Base-by-base conservation (phyloP, 2,329 filamentous ascomycete species). In the Ophiostoma quercus region DNA sequence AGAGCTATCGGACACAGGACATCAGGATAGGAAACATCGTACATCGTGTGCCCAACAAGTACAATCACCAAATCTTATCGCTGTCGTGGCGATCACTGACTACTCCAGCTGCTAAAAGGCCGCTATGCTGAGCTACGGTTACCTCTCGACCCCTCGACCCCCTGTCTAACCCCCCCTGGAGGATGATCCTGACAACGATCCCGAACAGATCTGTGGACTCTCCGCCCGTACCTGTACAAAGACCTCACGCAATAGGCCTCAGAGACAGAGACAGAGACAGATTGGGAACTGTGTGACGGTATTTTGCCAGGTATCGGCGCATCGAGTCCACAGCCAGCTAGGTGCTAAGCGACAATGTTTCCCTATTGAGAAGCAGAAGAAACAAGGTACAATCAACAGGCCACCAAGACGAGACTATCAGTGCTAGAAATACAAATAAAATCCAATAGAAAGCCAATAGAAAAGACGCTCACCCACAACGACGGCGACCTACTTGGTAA, bases 321-420 rank as follows among this genome's bases (percentile, higher is more conserved):
- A 57, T 57, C 22, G 51, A 29, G 57, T 16, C 57, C 57, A 62
- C 57, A 62, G 57, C 25, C 57, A 62, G 57, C 57, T 62, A 16
- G 11, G 25, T 32, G 6, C 57, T 34, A 62, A 32, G 57, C 57
- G 57, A 62, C 22, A 1, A 62, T 62, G 11, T 62, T 62, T 32
- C 57, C 25, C 11, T 14, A 62, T 34, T 62, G 25, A 25, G 22
- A 62, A 29, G 3, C 19, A n/a, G 19, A 14, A 25, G 22, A 62
- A 29, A 9, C 19, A n/a, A 47, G 43, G 19, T 7, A 47, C 54
- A 14, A 60, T n/a, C 54, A 60, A 60, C 25, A 60, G 54, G 25
- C 54, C 25, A 32, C 51, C 22, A 57, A 57, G 51, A 22, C n/a
- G n/a, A 25, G 54, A 60, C 54, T 60, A 60, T 62, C 57, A 16